Evolutionary conservation across 164 flowering plant species (phyloP).

Genomic region (Saururus chinensis): DNA sequence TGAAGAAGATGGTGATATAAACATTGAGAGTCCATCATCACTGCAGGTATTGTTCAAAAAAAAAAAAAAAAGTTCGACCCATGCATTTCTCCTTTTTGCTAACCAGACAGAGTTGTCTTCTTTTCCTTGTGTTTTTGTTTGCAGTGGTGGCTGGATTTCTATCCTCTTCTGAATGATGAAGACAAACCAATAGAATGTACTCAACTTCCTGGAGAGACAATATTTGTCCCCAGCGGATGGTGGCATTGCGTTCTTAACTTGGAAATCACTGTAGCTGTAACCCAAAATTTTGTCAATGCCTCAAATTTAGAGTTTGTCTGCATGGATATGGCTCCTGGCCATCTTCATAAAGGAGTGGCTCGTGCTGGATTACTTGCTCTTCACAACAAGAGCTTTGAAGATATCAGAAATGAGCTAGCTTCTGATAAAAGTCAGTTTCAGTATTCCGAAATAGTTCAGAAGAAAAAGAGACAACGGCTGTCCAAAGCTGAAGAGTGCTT

Average conservation of each 20-base stretch:
- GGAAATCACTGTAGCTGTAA: constrained; percentile 87
- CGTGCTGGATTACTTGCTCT: constrained; percentile 96
- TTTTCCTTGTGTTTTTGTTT: constrained; percentile 2
- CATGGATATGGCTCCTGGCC: constrained; percentile 95
- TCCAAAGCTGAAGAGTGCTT: constrained; percentile 12
- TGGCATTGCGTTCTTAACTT: constrained; percentile 97
- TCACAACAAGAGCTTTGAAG: constrained; percentile 27
- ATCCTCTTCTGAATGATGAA: constrained; percentile 82
- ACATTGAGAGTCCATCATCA: constrained; percentile 80
- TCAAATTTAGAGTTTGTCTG: constrained; percentile 88
- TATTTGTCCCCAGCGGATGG: constrained; percentile 98
- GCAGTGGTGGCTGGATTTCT: constrained; percentile 98
- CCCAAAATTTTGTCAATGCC: constrained; percentile 88
- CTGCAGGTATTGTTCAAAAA: constrained; percentile 49
- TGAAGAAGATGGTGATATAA: constrained; percentile 95
- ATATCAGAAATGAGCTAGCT: constrained; percentile 11
- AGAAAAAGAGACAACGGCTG: constrained; percentile 48
- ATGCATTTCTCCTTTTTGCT: background rate
- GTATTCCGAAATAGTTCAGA: constrained; percentile 30
- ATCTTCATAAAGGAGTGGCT: constrained; percentile 82
- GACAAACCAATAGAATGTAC: constrained; percentile 94
- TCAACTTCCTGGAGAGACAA: constrained; percentile 94
- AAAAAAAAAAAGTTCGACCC: background rate
- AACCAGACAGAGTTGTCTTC: background rate
- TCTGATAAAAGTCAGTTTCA: constrained; percentile 18